Percentiles rank a stretch among this genome's conserved stretches.
Evolutionary conservation across 1,284 basidiomycete genomes (phyloP).

Genomic region (Trichosporon ovoides): DNA sequence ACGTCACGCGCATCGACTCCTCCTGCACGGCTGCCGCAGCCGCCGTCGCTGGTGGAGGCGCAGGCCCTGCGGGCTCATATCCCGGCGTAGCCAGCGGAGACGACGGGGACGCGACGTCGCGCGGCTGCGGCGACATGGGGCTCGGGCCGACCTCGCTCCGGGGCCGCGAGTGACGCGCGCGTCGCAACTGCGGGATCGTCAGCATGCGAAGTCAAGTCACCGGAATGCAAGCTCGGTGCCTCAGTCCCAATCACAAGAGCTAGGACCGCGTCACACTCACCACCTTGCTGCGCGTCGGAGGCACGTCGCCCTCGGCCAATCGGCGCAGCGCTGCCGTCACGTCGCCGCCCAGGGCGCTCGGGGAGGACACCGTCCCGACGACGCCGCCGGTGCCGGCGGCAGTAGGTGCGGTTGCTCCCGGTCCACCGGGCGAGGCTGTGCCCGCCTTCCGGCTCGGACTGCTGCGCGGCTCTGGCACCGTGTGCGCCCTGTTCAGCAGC

Average conservation of each 20-base stretch:
- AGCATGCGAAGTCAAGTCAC: not conserved
- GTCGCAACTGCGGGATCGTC: constrained; percentile 9
- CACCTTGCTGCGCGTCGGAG: not conserved
- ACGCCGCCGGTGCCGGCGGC: not conserved
- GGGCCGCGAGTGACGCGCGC: constrained; percentile 5
- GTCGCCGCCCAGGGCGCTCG: constrained; percentile 7
- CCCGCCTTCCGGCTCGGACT: constrained; percentile 1
- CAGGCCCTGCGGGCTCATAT: no score
- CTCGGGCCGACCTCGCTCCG: not conserved
- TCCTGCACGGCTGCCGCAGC: constrained; percentile 16
- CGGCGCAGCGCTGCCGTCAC: constrained; percentile 16
- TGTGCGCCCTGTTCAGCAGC: constrained; percentile 22
- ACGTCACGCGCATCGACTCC: constrained; percentile 35
- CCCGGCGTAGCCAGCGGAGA: not conserved
- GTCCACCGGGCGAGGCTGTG: not conserved
- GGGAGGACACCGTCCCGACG: not conserved
- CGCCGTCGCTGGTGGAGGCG: no score
- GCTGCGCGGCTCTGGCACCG: not conserved
- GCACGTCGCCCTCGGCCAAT: constrained; percentile 11
- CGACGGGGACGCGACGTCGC: not conserved
- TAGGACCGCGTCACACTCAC: not conserved
- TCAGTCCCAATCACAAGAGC: no score
- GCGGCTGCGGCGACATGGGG: not conserved
- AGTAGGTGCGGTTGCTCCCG: not conserved
- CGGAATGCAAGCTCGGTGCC: no score